Percentiles rank a stretch among this genome's conserved stretches.
These are phyloP conservation scores for Brasenia schreberi DNA, from an alignment of 164 flowering plant genomes.

Conservation along the genomic window DNA sequence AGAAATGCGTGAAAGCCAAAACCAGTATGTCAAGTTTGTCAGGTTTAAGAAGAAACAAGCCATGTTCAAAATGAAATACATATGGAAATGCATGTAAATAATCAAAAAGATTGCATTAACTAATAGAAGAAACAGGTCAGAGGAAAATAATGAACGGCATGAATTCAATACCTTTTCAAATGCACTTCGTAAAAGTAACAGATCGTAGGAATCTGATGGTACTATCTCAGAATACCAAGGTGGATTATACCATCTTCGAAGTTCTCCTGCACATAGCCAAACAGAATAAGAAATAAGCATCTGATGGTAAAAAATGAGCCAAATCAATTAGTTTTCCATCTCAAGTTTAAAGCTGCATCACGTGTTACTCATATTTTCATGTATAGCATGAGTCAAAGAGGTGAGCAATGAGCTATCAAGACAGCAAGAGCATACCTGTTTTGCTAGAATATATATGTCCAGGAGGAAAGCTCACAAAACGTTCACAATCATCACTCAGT, in stretches of 20 bases:
- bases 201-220: slow-evolving; percentile 76
- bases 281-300: too few relatives aligned
- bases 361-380: neutral
- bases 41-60: neutral
- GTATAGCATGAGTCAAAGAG: neutral
- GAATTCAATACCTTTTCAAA: slow-evolving; percentile 61
- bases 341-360: neutral
- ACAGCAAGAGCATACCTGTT: slow-evolving; percentile 30
- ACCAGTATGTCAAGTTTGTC: neutral
- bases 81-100: neutral
- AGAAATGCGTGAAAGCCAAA: neutral
- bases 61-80: neutral
- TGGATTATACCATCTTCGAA: slow-evolving; percentile 92
- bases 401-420: neutral
- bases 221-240: slow-evolving; percentile 62
- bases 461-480: slow-evolving; percentile 68
- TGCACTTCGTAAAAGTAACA: slow-evolving; percentile 46
- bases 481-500: slow-evolving; percentile 93
- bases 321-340: neutral
- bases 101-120: too few relatives aligned
- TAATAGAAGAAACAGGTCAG: too few relatives aligned
- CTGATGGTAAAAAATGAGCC: neutral
- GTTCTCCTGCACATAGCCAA: slow-evolving; percentile 37
- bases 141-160: too few relatives aligned
- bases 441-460: slow-evolving; percentile 96